Percentiles rank a stretch among this genome's conserved stretches.
These are phyloP conservation scores for Leccinum subfulvum DNA, from an alignment of 1,284 basidiomycete genomes.

Conservation along the genomic window DNA sequence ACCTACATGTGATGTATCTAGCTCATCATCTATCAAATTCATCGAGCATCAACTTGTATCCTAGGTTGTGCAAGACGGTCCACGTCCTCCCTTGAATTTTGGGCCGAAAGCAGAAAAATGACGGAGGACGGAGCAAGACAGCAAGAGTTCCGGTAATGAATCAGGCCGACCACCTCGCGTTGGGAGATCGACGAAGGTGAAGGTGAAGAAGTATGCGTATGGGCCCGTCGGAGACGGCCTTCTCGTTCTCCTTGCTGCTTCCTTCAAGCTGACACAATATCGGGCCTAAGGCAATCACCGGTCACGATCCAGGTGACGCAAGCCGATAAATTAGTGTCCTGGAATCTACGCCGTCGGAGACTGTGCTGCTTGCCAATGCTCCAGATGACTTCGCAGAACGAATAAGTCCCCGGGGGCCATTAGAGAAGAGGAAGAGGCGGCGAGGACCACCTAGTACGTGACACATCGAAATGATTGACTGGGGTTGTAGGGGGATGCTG, in stretches of 20 bases:
- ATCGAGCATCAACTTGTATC: constrained; percentile 1
- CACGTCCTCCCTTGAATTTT: background rate
- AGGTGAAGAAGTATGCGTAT: background rate
- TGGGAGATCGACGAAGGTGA: no score
- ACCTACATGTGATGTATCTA: constrained; percentile 6
- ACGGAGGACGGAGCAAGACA: background rate
- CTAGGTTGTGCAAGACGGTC: background rate
- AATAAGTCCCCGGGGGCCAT: background rate
- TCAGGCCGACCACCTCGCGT: background rate
- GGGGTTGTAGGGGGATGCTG: background rate
- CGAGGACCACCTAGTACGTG: background rate
- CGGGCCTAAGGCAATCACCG: background rate
- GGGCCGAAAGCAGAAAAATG: background rate
- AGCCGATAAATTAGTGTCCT: background rate
- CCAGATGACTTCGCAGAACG: background rate
- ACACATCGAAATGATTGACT: background rate
- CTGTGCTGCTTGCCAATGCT: background rate
- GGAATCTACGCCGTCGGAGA: background rate
- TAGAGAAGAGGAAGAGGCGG: background rate
- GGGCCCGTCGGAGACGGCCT: background rate
- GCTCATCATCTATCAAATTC: constrained; percentile 3
- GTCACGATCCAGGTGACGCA: background rate
- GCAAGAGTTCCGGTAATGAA: background rate
- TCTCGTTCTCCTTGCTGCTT: background rate
- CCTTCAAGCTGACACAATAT: background rate